Percentiles rank a stretch among this genome's conserved stretches.
phyloP scores from a whole-genome alignment of 805 yeast species.

The Hanseniaspora singularis region DNA sequence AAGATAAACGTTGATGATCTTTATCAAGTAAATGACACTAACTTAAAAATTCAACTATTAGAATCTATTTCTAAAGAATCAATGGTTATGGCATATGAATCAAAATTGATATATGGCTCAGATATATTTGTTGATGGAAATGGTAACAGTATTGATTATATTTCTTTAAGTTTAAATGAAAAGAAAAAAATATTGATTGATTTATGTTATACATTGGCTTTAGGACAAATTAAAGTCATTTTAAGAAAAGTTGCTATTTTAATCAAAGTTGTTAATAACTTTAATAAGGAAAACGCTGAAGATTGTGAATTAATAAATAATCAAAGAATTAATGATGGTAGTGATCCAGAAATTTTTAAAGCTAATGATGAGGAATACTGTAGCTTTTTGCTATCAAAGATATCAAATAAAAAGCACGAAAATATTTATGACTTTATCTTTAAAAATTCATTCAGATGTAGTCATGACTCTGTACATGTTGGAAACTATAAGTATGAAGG shows the following conservation, averaged over 20 bases:
- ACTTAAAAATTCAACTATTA: background rate
- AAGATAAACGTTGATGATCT: conserved; percentile 1
- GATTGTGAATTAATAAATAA: conserved; percentile 21
- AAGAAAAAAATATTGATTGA: background rate
- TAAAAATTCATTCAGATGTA: background rate
- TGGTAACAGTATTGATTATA: background rate
- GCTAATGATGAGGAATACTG: conserved; percentile 6
- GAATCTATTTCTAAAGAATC: too few species aligned
- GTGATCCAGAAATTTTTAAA: conserved; percentile 14
- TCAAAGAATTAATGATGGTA: conserved; percentile 16
- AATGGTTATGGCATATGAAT: background rate
- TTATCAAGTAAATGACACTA: background rate
- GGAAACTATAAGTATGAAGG: background rate
- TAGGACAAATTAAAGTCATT: conserved; percentile 23
- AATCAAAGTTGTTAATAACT: conserved; percentile 25
- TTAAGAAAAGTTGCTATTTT: conserved; percentile 27
- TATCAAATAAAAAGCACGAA: background rate
- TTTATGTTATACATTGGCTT: conserved; percentile 18
- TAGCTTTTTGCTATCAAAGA: conserved; percentile 5
- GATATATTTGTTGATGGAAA: background rate
- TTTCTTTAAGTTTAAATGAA: background rate
- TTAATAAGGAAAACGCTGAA: conserved; percentile 23
- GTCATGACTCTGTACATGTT: background rate
- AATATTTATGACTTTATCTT: conserved; percentile 2
- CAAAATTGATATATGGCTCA: background rate